Base-by-base conservation (phyloP, 495 filamentous ascomycete genomes). In the Hyaloscypha hepaticicola region DNA sequence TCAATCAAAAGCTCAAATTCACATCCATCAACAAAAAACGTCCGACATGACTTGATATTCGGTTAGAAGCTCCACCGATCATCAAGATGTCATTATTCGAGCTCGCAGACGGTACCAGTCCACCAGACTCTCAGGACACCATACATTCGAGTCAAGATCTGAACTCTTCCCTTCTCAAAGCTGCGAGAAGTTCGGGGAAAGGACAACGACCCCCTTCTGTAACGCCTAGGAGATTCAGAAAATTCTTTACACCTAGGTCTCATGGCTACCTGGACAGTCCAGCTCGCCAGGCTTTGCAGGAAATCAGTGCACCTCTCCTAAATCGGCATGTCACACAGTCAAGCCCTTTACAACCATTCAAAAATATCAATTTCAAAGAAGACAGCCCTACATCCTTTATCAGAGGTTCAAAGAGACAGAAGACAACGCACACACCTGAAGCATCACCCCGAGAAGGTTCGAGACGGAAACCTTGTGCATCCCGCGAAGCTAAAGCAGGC, bases 181-280 rank as follows among this genome's bases (percentile, higher is more conserved):
- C 28, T 29, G 58, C 52, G 51, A 62, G 64, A 49, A 58, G 49
- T 45, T 16, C 11, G 4, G 11, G 19, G 50, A 81, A 80, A 66
- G 79, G 81, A 69, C 72, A 76, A 61, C 72, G 78, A 41, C 75
- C 78, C 55, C 82, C 82, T 26, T 85, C 82, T 21, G 79, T 92
- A 56, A 92, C 89, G 28, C 89, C 89, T 41, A 79, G 88, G 59
- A 88, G 86, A 58, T 96, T 96, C 70, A 85, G 77, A 48, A 81
- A 86, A 29, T 97, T 97, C 78, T 97, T 96, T 71, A 94, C 90
- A 16, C 93, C 93, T 56, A 82, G 68, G 29, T 66, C 67, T 25
- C 58, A 58, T 9, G 51, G 33, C 21, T 34, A 55, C 9, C 19
- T 82, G 5, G 78, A 76, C 29, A 68, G 78, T 60, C 72, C 80